phyloP scores from a whole-genome alignment of 768 basidiomycete genomes.

The Pilatotrama ljubarskyi region DNA sequence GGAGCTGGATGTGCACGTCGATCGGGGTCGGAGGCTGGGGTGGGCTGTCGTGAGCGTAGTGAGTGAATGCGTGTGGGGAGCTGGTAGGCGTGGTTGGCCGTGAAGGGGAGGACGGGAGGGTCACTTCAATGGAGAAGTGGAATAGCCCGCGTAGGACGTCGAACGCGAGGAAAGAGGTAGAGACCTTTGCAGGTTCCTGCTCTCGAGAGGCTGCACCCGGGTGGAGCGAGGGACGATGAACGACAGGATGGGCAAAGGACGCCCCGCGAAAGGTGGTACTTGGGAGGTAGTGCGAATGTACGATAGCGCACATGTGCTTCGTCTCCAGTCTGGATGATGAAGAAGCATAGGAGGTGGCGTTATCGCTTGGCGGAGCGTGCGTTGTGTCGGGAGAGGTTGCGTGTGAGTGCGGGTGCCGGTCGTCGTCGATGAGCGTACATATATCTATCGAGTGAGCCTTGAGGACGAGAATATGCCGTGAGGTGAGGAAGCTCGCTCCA shows the following conservation, averaged over 20 bases:
- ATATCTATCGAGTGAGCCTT: constrained; percentile 53
- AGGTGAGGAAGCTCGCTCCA: constrained; percentile 45
- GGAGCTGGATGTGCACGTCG: constrained; percentile 41
- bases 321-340: background rate
- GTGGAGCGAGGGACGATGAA: background rate
- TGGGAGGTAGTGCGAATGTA: constrained; percentile 17
- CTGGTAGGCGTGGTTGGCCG: background rate
- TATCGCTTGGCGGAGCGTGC: background rate
- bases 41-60: no score
- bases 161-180: constrained; percentile 45
- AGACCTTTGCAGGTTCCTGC: constrained; percentile 32
- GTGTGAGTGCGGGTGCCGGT: background rate
- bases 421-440: constrained; percentile 29
- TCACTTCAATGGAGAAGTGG: constrained; percentile 43
- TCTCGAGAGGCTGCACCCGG: background rate
- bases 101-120: constrained; percentile 12
- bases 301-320: constrained; percentile 6
- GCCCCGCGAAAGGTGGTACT: constrained; percentile 40
- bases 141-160: constrained; percentile 51
- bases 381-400: no score
- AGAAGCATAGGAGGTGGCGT: background rate
- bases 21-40: constrained; percentile 25
- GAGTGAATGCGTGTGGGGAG: background rate
- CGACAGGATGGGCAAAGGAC: constrained; percentile 20
- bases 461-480: constrained; percentile 50